Conservation (phyloP, 2,329 filamentous ascomycete species). For the Pyrenophora graminea region DNA sequence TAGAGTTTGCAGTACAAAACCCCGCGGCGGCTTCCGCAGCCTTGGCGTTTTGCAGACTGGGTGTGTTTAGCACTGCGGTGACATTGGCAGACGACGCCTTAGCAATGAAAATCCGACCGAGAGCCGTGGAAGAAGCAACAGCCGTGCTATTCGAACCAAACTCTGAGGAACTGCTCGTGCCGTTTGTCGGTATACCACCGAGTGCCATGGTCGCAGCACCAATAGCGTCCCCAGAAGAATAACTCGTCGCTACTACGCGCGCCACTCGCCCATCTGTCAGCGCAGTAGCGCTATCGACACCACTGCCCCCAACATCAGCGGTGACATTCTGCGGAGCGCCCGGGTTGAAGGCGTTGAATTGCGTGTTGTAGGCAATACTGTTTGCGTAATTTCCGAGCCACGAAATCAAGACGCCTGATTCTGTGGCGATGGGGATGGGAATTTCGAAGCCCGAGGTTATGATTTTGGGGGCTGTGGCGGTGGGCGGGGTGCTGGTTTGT, state of each 20-base stretch:
- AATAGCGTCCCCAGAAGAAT: background rate
- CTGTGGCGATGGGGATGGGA: background rate
- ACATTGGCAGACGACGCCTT: slow-evolving; percentile 3
- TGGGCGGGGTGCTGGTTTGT: background rate
- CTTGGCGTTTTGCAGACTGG: background rate
- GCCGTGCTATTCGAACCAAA: background rate
- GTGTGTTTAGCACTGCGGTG: background rate
- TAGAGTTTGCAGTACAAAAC: background rate
- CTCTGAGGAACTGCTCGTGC: no score
- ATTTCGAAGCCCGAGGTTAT: background rate
- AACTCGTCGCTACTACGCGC: background rate
- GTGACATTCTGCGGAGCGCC: background rate
- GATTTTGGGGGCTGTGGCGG: background rate
- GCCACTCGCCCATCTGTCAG: background rate
- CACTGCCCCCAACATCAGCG: background rate
- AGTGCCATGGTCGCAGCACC: background rate
- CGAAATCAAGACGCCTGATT: background rate
- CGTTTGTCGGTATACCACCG: background rate
- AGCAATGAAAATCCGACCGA: background rate
- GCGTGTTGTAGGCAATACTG: slow-evolving; percentile 1
- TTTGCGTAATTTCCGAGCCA: slow-evolving; percentile 4
- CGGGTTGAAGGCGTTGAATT: background rate
- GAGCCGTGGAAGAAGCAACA: background rate
- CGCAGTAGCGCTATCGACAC: background rate
- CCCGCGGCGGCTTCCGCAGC: background rate